Conservation (phyloP, 2,329 filamentous ascomycete species). For the Graphilbum sp. region DNA sequence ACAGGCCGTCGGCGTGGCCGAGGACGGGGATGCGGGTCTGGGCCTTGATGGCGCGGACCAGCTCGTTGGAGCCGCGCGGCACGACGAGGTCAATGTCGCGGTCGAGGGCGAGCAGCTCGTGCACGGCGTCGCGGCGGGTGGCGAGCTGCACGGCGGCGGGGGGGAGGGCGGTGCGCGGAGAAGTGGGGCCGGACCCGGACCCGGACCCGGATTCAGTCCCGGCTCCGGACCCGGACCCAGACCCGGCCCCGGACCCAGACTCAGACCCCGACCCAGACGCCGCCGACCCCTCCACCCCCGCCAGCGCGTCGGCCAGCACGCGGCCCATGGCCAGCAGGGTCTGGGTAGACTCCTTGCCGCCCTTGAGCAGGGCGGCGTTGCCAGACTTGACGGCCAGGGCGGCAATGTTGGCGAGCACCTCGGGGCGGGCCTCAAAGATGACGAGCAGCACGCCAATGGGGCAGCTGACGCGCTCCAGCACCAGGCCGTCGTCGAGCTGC, state of each 20-base stretch:
- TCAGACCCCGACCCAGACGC: too few species aligned
- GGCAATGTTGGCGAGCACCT: conserved; percentile 97
- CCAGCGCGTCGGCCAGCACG: conserved; percentile 66
- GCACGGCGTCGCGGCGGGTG: conserved; percentile 79
- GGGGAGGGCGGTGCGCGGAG: conserved; percentile 71
- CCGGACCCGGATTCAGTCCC: too few species aligned
- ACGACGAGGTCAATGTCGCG: conserved; percentile 88
- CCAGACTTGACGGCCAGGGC: conserved; percentile 92
- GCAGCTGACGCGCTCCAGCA: conserved; percentile 76
- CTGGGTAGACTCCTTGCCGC: conserved; percentile 86
- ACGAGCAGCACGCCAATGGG: conserved; percentile 96
- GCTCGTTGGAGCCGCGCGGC: conserved; percentile 76
- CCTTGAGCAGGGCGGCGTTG: conserved; percentile 93
- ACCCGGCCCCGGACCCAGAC: too few species aligned
- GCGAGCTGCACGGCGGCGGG: conserved; percentile 85
- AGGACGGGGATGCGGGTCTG: conserved; percentile 90
- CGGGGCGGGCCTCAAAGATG: conserved; percentile 93
- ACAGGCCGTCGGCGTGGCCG: conserved; percentile 89
- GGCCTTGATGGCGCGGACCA: conserved; percentile 78
- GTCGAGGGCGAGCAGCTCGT: conserved; percentile 73
- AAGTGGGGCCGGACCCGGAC: conserved; percentile 26
- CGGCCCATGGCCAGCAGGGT: conserved; percentile 86
- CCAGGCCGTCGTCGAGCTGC: conserved; percentile 68
- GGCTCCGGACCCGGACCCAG: too few species aligned
- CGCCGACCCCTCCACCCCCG: conserved; percentile 13